Conservation (phyloP, 495 filamentous ascomycete genomes). For the Xylaria intraflava region DNA sequence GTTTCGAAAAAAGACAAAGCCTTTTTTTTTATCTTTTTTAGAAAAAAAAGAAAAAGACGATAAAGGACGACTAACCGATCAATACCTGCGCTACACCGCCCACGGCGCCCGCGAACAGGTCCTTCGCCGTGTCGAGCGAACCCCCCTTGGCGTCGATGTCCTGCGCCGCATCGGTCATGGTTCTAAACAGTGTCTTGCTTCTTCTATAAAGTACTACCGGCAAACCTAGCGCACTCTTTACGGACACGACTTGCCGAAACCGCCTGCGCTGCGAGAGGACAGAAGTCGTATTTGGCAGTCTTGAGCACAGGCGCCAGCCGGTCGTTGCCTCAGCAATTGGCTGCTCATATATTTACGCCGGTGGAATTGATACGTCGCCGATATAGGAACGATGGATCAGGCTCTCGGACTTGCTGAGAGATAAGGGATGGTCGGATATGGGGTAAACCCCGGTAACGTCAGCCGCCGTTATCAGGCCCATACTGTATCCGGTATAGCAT, state of each 20-base stretch:
- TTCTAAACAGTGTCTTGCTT: slow-evolving; percentile 10
- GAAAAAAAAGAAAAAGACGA: not conserved
- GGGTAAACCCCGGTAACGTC: no score
- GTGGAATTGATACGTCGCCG: not conserved
- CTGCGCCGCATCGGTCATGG: slow-evolving; percentile 38
- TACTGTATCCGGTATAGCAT: not conserved
- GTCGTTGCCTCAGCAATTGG: not conserved
- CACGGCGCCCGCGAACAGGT: slow-evolving; percentile 82
- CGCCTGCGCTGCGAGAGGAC: not conserved
- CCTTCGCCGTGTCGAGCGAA: slow-evolving; percentile 65
- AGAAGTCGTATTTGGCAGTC: not conserved
- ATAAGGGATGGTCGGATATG: not conserved
- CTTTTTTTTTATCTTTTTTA: not conserved
- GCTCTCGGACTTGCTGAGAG: not conserved
- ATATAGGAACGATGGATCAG: slow-evolving; percentile 6
- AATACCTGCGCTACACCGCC: slow-evolving; percentile 93
- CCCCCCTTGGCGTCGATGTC: slow-evolving; percentile 30
- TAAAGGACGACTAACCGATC: slow-evolving; percentile 58
- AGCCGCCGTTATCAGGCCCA: no score
- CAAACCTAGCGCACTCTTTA: slow-evolving; percentile 3
- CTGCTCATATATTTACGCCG: not conserved
- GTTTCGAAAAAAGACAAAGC: no score
- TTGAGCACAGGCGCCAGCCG: not conserved
- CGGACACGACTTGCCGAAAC: not conserved
- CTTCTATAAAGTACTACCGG: no score